A percentile compares a stretch with the other conserved stretches of the same genome.
phyloP scores from a whole-genome alignment of 169 alveolate species.

The Cytauxzoon felis region DNA sequence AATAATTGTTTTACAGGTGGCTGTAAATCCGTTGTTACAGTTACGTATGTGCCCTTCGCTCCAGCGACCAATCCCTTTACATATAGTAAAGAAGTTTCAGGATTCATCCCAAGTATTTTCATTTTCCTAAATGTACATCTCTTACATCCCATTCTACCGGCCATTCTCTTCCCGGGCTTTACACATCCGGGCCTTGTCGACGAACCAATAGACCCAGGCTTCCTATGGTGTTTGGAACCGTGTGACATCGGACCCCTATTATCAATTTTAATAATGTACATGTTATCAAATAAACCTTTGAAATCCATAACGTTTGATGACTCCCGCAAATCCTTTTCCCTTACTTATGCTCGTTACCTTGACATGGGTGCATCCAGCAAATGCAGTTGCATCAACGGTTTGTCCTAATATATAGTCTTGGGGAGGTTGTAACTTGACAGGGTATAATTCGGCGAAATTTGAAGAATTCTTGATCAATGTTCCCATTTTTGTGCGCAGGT shows the following conservation, averaged over 20 bases:
- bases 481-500: conserved; percentile 67
- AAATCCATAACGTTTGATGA: conserved; percentile 89
- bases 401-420: conserved; percentile 80
- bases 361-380: conserved; percentile 79
- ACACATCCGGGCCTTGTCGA: conserved; percentile 92
- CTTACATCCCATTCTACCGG: conserved; percentile 88
- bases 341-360: conserved; percentile 84
- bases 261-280: not conserved
- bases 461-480: conserved; percentile 60
- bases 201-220: conserved; percentile 90
- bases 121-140: conserved; percentile 75
- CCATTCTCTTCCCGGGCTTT: conserved; percentile 90
- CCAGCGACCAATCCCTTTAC: conserved; percentile 92
- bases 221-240: conserved; percentile 90
- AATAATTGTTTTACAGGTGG: conserved; percentile 30
- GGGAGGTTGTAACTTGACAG: conserved; percentile 79
- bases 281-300: conserved; percentile 14
- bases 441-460: conserved; percentile 64
- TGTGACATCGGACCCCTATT: conserved; percentile 87
- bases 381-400: conserved; percentile 79
- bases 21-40: conserved; percentile 78
- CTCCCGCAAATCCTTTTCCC: conserved; percentile 91
- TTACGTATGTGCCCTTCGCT: conserved; percentile 79
- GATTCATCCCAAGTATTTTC: conserved; percentile 86
- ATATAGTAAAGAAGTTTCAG: conserved; percentile 80